Percentiles rank a stretch among this genome's conserved stretches.
phyloP scores from a whole-genome alignment of 1,284 basidiomycete genomes.

The Ganoderma boninense region DNA sequence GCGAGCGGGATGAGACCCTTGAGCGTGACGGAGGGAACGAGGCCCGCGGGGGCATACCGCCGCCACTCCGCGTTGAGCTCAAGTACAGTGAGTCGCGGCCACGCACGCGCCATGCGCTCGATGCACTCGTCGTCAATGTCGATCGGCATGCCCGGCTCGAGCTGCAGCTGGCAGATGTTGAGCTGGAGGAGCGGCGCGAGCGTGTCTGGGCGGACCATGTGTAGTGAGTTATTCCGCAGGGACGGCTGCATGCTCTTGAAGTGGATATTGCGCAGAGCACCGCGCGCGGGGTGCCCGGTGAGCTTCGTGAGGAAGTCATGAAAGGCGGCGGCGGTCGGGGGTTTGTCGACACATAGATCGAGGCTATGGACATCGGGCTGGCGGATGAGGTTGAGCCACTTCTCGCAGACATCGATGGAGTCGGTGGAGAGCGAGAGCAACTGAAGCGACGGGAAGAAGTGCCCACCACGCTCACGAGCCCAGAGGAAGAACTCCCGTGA shows the following conservation, averaged over 20 bases:
- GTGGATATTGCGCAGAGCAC: constrained; percentile 9
- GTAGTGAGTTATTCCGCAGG: constrained; percentile 5
- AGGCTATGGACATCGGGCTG: constrained; percentile 17
- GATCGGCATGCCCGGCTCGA: constrained; percentile 23
- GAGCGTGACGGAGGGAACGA: constrained; percentile 17
- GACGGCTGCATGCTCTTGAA: constrained; percentile 9
- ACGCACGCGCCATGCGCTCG: constrained; percentile 22
- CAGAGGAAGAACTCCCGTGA: constrained; percentile 10
- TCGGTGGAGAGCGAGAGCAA: constrained; percentile 18
- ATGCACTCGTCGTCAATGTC: constrained; percentile 26
- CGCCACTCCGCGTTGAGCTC: constrained; percentile 30
- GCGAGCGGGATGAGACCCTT: constrained; percentile 26
- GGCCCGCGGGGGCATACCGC: constrained; percentile 9
- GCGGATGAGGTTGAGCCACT: constrained; percentile 22
- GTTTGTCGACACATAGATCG: constrained; percentile 10
- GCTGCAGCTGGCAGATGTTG: constrained; percentile 18
- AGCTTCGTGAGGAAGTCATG: constrained; percentile 24
- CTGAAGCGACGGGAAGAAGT: constrained; percentile 25
- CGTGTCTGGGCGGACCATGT: constrained; percentile 19
- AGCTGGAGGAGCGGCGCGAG: constrained; percentile 28
- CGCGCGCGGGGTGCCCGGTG: constrained; percentile 6
- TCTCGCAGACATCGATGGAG: constrained; percentile 10
- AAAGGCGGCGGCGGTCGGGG: constrained; percentile 18
- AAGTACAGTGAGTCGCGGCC: constrained; percentile 23
- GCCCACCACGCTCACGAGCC: constrained; percentile 4